Conservation (phyloP, 208 protist species). For the Trichomonas vaginalis region DNA sequence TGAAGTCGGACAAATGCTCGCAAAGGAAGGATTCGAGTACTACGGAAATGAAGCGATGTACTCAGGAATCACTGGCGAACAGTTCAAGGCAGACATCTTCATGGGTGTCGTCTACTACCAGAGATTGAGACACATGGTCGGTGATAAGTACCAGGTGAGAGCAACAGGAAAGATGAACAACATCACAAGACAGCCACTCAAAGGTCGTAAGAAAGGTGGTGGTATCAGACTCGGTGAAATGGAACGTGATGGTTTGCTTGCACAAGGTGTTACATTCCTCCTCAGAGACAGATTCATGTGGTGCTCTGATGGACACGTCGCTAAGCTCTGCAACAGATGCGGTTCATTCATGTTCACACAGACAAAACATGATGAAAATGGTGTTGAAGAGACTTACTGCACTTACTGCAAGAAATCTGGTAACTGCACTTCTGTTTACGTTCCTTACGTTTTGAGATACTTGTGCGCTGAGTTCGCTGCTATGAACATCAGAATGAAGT, state of each 20-base stretch:
- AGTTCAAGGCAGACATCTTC: slow-evolving; percentile 38
- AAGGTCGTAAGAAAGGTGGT: slow-evolving; percentile 63
- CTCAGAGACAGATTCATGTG: slow-evolving; percentile 86
- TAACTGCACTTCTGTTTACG: slow-evolving; percentile 13
- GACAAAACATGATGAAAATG: background rate
- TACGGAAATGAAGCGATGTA: slow-evolving; percentile 47
- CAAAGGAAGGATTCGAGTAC: slow-evolving; percentile 28
- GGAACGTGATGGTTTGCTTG: slow-evolving; percentile 97
- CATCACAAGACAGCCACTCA: slow-evolving; percentile 92
- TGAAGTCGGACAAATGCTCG: slow-evolving; percentile 64
- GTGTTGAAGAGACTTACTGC: slow-evolving; percentile 9
- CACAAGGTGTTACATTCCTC: slow-evolving; percentile 91
- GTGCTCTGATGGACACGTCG: slow-evolving; percentile 48
- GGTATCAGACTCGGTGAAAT: slow-evolving; percentile 99
- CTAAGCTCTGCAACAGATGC: slow-evolving; percentile 38
- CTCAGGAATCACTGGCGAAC: slow-evolving; percentile 80
- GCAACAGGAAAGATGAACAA: slow-evolving; percentile 69
- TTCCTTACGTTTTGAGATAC: slow-evolving; percentile 58
- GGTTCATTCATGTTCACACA: slow-evolving; percentile 22
- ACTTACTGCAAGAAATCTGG: background rate
- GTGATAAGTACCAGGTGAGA: slow-evolving; percentile 96
- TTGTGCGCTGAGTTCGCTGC: slow-evolving; percentile 57
- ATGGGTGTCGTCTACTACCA: slow-evolving; percentile 91
- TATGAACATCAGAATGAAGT: slow-evolving; percentile 57
- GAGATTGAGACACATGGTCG: slow-evolving; percentile 96